Evolutionary conservation across 257 asterid species (phyloP), one percentile per base, ranked within the genome.

Genomic region (Marsdenia floribunda): DNA sequence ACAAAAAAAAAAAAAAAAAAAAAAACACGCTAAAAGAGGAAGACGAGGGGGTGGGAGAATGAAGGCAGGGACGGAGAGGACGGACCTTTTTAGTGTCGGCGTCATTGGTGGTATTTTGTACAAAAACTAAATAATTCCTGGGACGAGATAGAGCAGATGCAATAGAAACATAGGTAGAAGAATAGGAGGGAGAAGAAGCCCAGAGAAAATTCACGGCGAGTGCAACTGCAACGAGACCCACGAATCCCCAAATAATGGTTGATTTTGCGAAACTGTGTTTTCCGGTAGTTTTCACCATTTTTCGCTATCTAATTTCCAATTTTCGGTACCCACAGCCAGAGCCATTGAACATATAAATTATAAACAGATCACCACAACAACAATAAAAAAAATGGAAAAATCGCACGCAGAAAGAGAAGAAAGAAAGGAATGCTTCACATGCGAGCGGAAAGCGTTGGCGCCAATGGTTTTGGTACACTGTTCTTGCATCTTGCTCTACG

Each of bases 201-300:
- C 87, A 86, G 59, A 82, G 78, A 61, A 85, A 82, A 85, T 89
- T 85, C n/a, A 80, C 55, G 37, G 81, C 73, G 3, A 86, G 69
- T 50, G 86, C 90, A 49, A 86, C 78, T 46, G 73, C 87, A 59
- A 89, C 70, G 57, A 91, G 83, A 69, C 73, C 78, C 52, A 83
- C 61, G 7, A 87, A 84, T 66, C 73, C 79, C 19, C 82, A 82
- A 74, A 87, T 57, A 77, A 70, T 66, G 57, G 87, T 79, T 79
- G 88, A 78, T 80, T 85, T 90, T 42, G 84, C 59, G 78, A 80
- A 80, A 73, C 53, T 75, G 86, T 79, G 89, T 58, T 82, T 86
- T 74, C 78, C 86, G 18, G 75, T 64, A 66, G 89, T 77, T 74
- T 77, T 78, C 65, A 72, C 71, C 88, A 83, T 86, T 69, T 65